These are phyloP conservation scores for Lentinula edodes DNA, from an alignment of 768 basidiomycete species.

Conservation along the genomic window DNA sequence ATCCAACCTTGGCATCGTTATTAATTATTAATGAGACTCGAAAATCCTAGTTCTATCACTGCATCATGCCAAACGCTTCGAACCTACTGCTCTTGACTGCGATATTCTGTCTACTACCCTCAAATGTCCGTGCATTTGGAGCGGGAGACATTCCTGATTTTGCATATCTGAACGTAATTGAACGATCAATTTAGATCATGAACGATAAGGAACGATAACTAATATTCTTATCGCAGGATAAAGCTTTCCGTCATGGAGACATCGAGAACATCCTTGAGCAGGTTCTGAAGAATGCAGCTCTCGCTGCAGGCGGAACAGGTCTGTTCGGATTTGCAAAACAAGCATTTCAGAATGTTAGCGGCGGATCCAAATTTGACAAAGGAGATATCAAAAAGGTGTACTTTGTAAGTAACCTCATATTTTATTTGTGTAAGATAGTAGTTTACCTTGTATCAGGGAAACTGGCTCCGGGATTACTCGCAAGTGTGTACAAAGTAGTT, in stretches of 20 bases:
- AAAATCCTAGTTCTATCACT: neutral
- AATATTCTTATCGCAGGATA: conserved; percentile 28
- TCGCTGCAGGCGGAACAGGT: conserved; percentile 37
- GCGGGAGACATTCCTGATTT: conserved; percentile 72
- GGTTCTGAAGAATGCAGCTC: conserved; percentile 52
- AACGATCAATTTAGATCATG: neutral
- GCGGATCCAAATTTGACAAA: conserved; percentile 56
- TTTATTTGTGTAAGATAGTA: neutral
- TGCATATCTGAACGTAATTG: conserved; percentile 53
- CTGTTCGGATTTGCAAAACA: conserved; percentile 47
- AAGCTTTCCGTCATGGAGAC: conserved; percentile 74
- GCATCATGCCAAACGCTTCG: neutral
- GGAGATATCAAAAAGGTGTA: conserved; percentile 67
- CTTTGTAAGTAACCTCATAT: conserved; percentile 34
- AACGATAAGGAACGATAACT: neutral
- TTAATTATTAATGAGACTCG: too few species aligned
- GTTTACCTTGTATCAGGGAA: conserved; percentile 34
- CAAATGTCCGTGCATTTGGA: conserved; percentile 46
- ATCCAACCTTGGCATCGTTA: neutral
- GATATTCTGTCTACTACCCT: conserved; percentile 36
- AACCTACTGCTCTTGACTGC: conserved; percentile 30
- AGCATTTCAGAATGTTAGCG: conserved; percentile 36
- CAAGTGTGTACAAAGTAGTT: conserved; percentile 29
- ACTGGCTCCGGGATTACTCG: conserved; percentile 70
- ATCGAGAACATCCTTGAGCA: conserved; percentile 63